Base-by-base conservation (phyloP, 108 stramenopile genomes). In the Hondaea fermentalgiana region DNA sequence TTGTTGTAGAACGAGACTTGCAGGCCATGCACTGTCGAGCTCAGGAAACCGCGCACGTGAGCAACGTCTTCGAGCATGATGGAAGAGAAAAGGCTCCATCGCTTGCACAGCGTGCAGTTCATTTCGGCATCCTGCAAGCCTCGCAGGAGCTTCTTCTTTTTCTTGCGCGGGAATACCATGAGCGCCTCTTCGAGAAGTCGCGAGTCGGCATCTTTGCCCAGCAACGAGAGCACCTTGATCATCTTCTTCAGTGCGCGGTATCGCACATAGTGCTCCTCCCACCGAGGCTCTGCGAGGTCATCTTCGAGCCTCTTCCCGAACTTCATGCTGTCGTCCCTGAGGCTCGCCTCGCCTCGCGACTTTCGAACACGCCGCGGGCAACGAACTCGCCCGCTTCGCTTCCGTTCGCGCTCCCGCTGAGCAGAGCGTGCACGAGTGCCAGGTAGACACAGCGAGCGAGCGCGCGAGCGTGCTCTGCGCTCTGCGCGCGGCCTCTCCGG, bases 251-350 rank as follows among this genome's bases (percentile, higher is more conserved):
- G 49, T 16, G 44, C 47, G 21, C 72, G 44, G 19, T 83, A 83
- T 14, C 72, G 44, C 72, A 83, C 72, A 83, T 83, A 83, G 49
- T 83, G 72, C 49, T 83, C 72, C 44, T 83, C 72, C 72, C 72
- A 83, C 5, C 72, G 47, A 5, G 49, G 47, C 49, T 83, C 72
- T 8, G 72, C 44, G 47, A 83, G 72, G 25, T 83, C 72, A 10
- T 83, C 72, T 10, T 51, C 49, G 0, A 83, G 72, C 14, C 72
- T 23, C 49, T 83, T 83, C 17, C 72, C 72, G 3, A 83, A 83
- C 72, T 83, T 83, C 72, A 83, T 83, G 10, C n/a, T 83, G 5
- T 16, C 10, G 42, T 8, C 5, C 60, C 0, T 64, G 60, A 25
- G 29, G 60, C 14, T 64, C 60, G 12, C 60, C 28, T 28, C 28